Base-by-base conservation (phyloP, 306 rosid species). In the Glycine tomentella region DNA sequence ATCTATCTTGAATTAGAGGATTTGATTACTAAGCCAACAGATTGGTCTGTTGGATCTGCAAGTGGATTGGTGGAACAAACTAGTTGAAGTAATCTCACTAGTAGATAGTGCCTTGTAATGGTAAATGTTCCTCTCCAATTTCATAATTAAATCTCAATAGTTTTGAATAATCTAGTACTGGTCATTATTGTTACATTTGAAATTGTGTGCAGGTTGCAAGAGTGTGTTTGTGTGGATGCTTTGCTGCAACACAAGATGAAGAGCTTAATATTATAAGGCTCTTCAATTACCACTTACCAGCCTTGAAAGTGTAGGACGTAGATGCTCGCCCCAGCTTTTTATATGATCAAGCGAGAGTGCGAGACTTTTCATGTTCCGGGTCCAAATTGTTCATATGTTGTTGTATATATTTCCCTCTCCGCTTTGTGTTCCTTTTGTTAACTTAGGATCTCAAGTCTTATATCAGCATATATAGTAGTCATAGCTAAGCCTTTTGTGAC, bases 1-100 rank as follows among this genome's bases (percentile, higher is more conserved):
- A 83, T 95, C 57, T 93, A 89, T 74, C 89, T 87, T 70, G 96
- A 95, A 61, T 75, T 91, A 78, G 97, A 91, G 90, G 94, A 93
- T 86, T 84, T 91, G 94, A 87, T 93, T 51, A 86, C 73, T 38
- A 90, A 91, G 75, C 92, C 92, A n/a, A 13, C 72, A 7, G 97
- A 90, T 57, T 93, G 91, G 90, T 55, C 25, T 15, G 88, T 87
- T 77, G 93, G 90, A 65, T 87, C 84, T 57, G 82, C 83, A 20
- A 83, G 84, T 76, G 86, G 87, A 72, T 61, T 90, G 82, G 85
- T 89, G 77, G 91, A 88, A 40, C 91, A 88, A 86, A 74, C 89
- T 31, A 92, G 88, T 71, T 87, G 87, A 82, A 57, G 3, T 56
- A 3, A 75, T 90, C 70, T 83, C 77, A 31, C 57, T 66, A 56